A percentile compares a stretch with the other conserved stretches of the same genome.
These are phyloP conservation scores for Fusarium oxysporum DNA, from an alignment of 2,329 filamentous ascomycete genomes.

Conservation along the genomic window DNA sequence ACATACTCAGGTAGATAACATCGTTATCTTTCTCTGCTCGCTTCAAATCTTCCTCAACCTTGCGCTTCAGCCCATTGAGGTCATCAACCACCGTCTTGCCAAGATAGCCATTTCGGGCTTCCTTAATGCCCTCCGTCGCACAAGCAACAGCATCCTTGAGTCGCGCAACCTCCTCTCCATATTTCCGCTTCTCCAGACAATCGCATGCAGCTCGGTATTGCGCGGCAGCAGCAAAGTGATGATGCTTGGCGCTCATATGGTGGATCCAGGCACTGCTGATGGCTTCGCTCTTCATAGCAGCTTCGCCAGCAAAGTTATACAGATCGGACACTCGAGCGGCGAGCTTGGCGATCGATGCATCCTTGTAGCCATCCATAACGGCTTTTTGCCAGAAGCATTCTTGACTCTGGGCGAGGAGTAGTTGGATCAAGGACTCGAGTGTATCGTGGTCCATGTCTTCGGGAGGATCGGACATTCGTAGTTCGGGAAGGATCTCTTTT, in stretches of 20 bases:
- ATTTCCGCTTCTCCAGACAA: conserved; percentile 91
- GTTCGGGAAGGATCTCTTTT: conserved; percentile 80
- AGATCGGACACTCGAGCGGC: conserved; percentile 91
- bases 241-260: conserved; percentile 95
- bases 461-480: conserved; percentile 83
- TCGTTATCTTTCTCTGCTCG: conserved; percentile 97
- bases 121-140: conserved; percentile 87
- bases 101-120: conserved; percentile 77
- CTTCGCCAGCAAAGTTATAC: conserved; percentile 86
- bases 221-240: conserved; percentile 95
- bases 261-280: conserved; percentile 97
- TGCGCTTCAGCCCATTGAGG: conserved; percentile 82
- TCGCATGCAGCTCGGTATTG: conserved; percentile 93
- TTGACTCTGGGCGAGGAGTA: conserved; percentile 92
- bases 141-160: conserved; percentile 85
- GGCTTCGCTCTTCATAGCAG: conserved; percentile 87
- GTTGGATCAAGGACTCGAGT: conserved; percentile 82
- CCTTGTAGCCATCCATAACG: conserved; percentile 92
- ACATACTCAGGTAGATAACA: conserved; percentile 85
- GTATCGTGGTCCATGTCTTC: conserved; percentile 96
- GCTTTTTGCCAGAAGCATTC: conserved; percentile 99
- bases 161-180: conserved; percentile 93
- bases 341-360: conserved; percentile 90
- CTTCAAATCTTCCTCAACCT: conserved; percentile 88
- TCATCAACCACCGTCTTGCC: conserved; percentile 86